phyloP scores from a whole-genome alignment of 768 basidiomycete species.

The Boletus sensibilis region DNA sequence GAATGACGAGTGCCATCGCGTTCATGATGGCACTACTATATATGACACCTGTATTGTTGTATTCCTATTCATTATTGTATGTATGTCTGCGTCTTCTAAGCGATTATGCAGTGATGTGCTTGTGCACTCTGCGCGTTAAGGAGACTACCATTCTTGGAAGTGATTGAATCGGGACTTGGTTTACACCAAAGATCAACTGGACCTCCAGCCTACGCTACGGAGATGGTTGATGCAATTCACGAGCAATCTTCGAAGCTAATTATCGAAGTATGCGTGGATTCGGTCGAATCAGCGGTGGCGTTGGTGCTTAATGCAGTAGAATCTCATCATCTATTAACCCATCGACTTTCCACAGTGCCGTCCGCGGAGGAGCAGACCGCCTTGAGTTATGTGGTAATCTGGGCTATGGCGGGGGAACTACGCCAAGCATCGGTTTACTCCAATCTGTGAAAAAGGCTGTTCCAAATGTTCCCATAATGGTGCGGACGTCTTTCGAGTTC shows the following conservation, averaged over 20 bases:
- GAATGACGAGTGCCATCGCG: constrained; percentile 8
- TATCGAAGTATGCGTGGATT: constrained; percentile 76
- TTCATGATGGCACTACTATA: neutral
- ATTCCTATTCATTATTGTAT: neutral
- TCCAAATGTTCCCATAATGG: constrained; percentile 65
- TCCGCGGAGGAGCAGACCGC: constrained; percentile 68
- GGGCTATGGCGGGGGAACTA: constrained; percentile 74
- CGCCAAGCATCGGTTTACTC: constrained; percentile 76
- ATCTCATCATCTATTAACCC: constrained; percentile 1
- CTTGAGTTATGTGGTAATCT: constrained; percentile 77
- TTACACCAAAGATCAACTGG: neutral
- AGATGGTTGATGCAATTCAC: constrained; percentile 6
- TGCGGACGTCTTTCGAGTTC: constrained; percentile 37
- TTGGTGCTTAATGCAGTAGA: constrained; percentile 33
- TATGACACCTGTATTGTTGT: neutral
- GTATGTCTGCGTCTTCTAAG: neutral
- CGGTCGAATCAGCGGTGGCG: constrained; percentile 67
- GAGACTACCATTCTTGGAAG: constrained; percentile 8
- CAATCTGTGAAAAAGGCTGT: constrained; percentile 51
- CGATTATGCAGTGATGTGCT: neutral
- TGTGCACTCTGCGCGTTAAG: neutral
- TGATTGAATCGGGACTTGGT: neutral
- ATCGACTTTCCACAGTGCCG: constrained; percentile 47
- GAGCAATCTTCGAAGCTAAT: constrained; percentile 7
- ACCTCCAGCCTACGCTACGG: neutral